Percentiles rank a stretch among this genome's conserved stretches.
Conservation (phyloP, 2,329 filamentous ascomycete species). For the Colletotrichum destructivum region DNA sequence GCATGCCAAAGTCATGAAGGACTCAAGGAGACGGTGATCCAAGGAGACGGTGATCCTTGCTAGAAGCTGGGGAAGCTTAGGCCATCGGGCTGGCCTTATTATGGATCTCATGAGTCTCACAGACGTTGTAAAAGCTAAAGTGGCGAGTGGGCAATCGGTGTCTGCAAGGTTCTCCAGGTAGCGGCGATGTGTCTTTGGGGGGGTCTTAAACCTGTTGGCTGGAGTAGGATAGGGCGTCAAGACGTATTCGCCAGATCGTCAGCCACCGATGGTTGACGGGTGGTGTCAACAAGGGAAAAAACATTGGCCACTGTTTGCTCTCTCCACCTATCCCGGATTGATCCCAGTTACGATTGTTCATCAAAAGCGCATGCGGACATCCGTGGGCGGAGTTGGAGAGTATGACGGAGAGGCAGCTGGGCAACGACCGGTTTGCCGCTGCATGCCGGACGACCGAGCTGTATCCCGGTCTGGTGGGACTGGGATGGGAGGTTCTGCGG, state of each 20-base stretch:
- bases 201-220: not conserved
- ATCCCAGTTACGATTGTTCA: not conserved
- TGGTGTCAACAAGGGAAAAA: not conserved
- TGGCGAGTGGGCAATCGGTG: slow-evolving; percentile 22
- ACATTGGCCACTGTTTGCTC: not conserved
- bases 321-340: not conserved
- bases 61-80: slow-evolving; percentile 20
- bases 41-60: too few relatives aligned
- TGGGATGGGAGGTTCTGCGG: slow-evolving; percentile 5
- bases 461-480: slow-evolving; percentile 13
- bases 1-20: slow-evolving; percentile 14
- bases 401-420: not conserved
- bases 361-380: slow-evolving; percentile 27
- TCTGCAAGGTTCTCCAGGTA: slow-evolving; percentile 29
- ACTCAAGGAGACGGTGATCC: not conserved
- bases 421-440: not conserved
- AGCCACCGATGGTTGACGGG: not conserved
- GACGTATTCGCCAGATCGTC: not conserved
- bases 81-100: slow-evolving; percentile 23
- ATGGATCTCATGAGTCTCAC: slow-evolving; percentile 27
- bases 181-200: slow-evolving; percentile 9
- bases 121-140: slow-evolving; percentile 34
- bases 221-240: not conserved
- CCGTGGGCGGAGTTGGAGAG: slow-evolving; percentile 8
- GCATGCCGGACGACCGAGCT: slow-evolving; percentile 10